Evolutionary conservation across 2,329 filamentous ascomycete species (phyloP).

Genomic region (Tolypocladium ophioglossoides): DNA sequence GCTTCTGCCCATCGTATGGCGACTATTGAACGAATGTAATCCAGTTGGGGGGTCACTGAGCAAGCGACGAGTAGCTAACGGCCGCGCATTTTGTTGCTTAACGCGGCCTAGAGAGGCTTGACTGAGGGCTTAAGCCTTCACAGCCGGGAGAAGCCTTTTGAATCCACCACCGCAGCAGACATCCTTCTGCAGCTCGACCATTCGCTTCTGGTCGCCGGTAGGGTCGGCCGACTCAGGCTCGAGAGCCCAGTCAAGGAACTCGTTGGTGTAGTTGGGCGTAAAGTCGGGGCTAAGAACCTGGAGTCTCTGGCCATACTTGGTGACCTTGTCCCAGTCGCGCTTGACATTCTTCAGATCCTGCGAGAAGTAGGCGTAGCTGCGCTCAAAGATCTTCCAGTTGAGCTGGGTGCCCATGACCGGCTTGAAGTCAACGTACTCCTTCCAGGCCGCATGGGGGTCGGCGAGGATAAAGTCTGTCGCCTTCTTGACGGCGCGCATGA

Average conservation of each 20-base stretch:
- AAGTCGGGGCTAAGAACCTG: conserved; percentile 55
- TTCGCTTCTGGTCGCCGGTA: conserved; percentile 62
- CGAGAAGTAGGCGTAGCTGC: conserved; percentile 67
- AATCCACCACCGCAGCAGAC: conserved; percentile 58
- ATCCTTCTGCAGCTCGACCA: conserved; percentile 57
- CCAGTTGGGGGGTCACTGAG: background rate
- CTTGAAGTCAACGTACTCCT: conserved; percentile 62
- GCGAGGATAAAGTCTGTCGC: conserved; percentile 64
- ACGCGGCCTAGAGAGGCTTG: background rate
- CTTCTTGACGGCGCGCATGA: conserved; percentile 63
- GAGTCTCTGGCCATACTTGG: conserved; percentile 63
- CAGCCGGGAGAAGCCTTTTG: conserved; percentile 28
- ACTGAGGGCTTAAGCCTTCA: background rate
- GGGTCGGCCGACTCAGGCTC: conserved; percentile 57
- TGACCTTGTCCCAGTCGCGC: conserved; percentile 71
- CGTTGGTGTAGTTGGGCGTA: conserved; percentile 64
- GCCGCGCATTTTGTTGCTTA: background rate
- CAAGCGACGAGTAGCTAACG: background rate
- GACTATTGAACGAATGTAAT: background rate
- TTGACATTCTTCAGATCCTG: conserved; percentile 63
- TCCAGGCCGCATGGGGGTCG: conserved; percentile 51
- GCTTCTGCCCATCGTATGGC: background rate
- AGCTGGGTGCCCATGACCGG: conserved; percentile 56
- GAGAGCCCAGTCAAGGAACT: conserved; percentile 55
- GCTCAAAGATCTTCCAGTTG: conserved; percentile 72